These are phyloP conservation scores for Bromus sterilis DNA, from an alignment of 176 grass and related monocot genomes.

Conservation along the genomic window DNA sequence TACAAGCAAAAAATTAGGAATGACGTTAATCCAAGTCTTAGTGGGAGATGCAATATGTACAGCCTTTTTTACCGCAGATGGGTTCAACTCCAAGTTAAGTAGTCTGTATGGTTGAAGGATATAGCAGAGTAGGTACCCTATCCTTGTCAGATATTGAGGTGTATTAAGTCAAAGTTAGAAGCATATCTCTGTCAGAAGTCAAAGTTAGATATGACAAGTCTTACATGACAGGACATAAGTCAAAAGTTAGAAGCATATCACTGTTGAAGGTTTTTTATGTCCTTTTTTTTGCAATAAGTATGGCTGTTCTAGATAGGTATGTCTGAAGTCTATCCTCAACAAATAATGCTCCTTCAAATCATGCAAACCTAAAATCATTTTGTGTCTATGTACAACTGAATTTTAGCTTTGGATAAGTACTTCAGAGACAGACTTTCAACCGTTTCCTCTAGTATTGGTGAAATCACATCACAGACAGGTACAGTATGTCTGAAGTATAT, in stretches of 20 bases:
- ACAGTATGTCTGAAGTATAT: too few relatives aligned
- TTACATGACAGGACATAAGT: too few relatives aligned
- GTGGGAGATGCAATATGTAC: not conserved
- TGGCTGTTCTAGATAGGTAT: not conserved
- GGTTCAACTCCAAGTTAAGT: not conserved
- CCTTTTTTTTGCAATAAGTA: not conserved
- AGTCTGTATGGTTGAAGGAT: not conserved
- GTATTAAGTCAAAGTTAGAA: not conserved
- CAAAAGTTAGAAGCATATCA: not conserved
- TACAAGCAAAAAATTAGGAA: not conserved
- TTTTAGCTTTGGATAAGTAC: not conserved
- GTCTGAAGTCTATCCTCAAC: not conserved
- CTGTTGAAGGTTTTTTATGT: not conserved
- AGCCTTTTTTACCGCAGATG: not conserved
- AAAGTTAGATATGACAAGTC: not conserved
- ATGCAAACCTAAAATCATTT: not conserved
- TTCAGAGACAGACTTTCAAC: not conserved
- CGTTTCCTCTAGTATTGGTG: too few relatives aligned
- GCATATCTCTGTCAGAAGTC: not conserved
- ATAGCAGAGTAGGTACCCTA: not conserved
- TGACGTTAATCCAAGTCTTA: not conserved
- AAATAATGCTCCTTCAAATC: not conserved
- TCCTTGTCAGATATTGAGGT: not conserved
- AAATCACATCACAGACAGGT: too few relatives aligned
- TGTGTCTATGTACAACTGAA: not conserved